These are phyloP conservation scores for Coemansia sp. DNA, from an alignment of 192 early-diverging fungal species.

Conservation along the genomic window DNA sequence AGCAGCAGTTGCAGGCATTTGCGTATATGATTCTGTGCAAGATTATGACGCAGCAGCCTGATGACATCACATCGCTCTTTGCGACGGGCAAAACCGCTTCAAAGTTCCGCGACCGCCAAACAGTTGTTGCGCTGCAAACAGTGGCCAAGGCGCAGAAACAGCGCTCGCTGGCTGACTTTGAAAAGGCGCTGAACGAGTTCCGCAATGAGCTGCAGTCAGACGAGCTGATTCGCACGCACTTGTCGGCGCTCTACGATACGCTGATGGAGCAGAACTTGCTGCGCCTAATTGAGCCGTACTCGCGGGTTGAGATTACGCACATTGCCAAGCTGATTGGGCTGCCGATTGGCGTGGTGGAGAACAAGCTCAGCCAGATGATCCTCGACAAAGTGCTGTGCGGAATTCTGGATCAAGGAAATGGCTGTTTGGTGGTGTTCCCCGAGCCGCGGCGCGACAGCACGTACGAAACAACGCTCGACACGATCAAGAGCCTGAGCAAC, in stretches of 20 bases:
- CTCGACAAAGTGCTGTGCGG: constrained; percentile 94
- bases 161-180: constrained; percentile 95
- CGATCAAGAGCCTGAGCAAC: constrained; percentile 93
- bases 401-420: constrained; percentile 96
- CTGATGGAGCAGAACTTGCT: constrained; percentile 95
- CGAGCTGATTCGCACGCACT: constrained; percentile 89
- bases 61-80: constrained; percentile 89
- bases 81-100: constrained; percentile 87
- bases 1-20: constrained; percentile 82
- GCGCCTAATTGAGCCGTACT: constrained; percentile 97
- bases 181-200: constrained; percentile 82
- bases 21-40: constrained; percentile 99
- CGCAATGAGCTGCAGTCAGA: constrained; percentile 87
- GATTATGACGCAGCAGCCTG: constrained; percentile 97
- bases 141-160: constrained; percentile 96
- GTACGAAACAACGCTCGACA: constrained; percentile 89
- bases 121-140: constrained; percentile 92
- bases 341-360: constrained; percentile 90
- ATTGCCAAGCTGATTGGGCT: constrained; percentile 92
- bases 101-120: constrained; percentile 75
- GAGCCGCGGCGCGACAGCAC: constrained; percentile 87
- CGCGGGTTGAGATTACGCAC: constrained; percentile 93
- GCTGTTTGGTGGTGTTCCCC: constrained; percentile 93
- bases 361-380: constrained; percentile 99
- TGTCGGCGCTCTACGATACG: constrained; percentile 92